Evolutionary conservation across 148 eudicot genomes (phyloP), one percentile per base, ranked within the genome.

Genomic region (Heliamphora exappendiculata): DNA sequence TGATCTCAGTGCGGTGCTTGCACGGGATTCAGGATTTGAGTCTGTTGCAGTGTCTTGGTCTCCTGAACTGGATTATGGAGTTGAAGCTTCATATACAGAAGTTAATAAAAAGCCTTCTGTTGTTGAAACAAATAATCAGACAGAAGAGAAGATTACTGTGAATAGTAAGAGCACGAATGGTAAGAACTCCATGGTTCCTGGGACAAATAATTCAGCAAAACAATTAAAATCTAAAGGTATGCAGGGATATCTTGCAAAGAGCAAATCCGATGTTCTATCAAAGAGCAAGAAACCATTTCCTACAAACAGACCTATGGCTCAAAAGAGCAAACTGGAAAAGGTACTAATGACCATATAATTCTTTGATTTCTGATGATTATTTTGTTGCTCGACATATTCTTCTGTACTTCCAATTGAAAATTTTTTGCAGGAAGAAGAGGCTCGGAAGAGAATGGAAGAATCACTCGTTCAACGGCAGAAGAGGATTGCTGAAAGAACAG

Each of bases 251-350:
- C 73, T 76, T 64, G 19, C 84, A 53, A 84, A 64, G 70, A 76
- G 79, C 85, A 78, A 65, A 75, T 49, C 49, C 5, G 84, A 84
- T 63, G 54, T 75, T 64, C 73, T 73, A 19, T 41, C 80, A 0
- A 80, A 69, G 67, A 80, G 75, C 85, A 84, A 82, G 80, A 85
- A 77, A 57, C 50, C 78, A 14, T 69, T 79, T 34, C 47, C 84
- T 22, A 42, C 67, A 31, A 85, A 70, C 68, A 77, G 83, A 70
- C 53, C 78, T 20, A 50, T 66, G 73, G 47, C 28, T 41, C 85
- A 77, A 26, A 87, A 85, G 82, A 83, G 85, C 86, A 87, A 87
- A 82, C 36, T 80, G 34, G 82, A 83, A 75, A 83, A 80, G 90
- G 90, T 87, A 81, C 53, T 19, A 19, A 1, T 13, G 16, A 34